These are phyloP conservation scores for Teratosphaeria zuluensis DNA, from an alignment of 2,329 filamentous ascomycete species.

Conservation along the genomic window DNA sequence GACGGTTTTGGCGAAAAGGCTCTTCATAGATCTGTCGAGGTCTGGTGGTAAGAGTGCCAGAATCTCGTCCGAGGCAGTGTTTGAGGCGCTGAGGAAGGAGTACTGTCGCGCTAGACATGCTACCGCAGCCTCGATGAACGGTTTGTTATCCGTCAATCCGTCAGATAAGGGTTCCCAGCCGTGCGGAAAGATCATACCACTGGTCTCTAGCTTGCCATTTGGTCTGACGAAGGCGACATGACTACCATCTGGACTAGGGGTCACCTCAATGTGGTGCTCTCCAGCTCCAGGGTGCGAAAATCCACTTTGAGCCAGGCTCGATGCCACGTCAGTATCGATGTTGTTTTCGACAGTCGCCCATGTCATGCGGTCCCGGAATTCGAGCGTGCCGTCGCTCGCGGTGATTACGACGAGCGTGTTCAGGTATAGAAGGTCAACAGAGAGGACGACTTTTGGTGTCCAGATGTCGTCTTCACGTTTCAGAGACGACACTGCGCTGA, in stretches of 20 bases:
- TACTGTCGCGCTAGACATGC: constrained; percentile 26
- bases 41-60: constrained; percentile 32
- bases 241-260: constrained; percentile 40
- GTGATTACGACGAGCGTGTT: constrained; percentile 63
- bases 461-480: constrained; percentile 58
- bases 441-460: constrained; percentile 61
- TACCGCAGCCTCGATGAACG: constrained; percentile 21
- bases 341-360: constrained; percentile 57
- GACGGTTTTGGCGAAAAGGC: constrained; percentile 54
- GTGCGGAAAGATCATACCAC: constrained; percentile 17
- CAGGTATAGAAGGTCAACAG: constrained; percentile 57
- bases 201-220: constrained; percentile 32
- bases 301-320: constrained; percentile 64
- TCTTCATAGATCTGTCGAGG: constrained; percentile 48
- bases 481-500: constrained; percentile 36
- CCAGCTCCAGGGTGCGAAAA: constrained; percentile 58
- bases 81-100: constrained; percentile 29
- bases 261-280: constrained; percentile 41
- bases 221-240: constrained; percentile 35
- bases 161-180: constrained; percentile 22
- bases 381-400: constrained; percentile 70
- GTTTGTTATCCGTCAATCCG: constrained; percentile 15
- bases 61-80: constrained; percentile 40
- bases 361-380: constrained; percentile 67
- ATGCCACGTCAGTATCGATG: constrained; percentile 54